phyloP scores from a whole-genome alignment of 2,329 filamentous ascomycete genomes.

The Arthrobotrys sinensis region DNA sequence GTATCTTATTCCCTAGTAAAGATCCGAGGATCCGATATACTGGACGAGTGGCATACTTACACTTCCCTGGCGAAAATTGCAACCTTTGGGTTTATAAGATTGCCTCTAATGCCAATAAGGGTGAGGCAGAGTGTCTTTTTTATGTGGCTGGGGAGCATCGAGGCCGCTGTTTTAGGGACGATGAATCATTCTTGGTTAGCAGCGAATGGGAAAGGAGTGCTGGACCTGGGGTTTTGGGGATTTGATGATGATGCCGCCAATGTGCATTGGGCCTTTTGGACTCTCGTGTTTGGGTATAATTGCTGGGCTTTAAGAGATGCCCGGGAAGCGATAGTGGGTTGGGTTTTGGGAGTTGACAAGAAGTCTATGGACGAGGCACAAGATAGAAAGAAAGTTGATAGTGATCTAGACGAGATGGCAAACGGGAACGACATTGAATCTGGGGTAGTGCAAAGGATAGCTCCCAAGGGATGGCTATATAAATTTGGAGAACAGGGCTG shows the following conservation, averaged over 20 bases:
- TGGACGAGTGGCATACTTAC: slow-evolving; percentile 25
- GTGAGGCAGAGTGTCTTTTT: slow-evolving; percentile 35
- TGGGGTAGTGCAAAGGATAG: not conserved
- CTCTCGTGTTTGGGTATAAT: slow-evolving; percentile 69
- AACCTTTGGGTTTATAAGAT: slow-evolving; percentile 6
- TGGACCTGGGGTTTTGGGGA: slow-evolving; percentile 67
- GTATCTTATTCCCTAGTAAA: slow-evolving; percentile 12
- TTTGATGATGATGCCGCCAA: slow-evolving; percentile 64
- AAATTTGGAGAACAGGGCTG: not conserved
- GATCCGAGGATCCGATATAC: not conserved
- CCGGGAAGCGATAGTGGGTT: slow-evolving; percentile 67
- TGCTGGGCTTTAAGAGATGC: slow-evolving; percentile 67
- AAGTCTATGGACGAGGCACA: not conserved
- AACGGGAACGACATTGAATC: slow-evolving; percentile 11
- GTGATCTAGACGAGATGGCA: slow-evolving; percentile 7
- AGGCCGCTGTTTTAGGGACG: slow-evolving; percentile 73
- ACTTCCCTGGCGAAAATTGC: slow-evolving; percentile 31
- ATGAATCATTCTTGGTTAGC: slow-evolving; percentile 77
- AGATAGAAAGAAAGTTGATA: slow-evolving; percentile 24
- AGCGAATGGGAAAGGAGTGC: slow-evolving; percentile 72
- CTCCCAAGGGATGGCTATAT: not conserved
- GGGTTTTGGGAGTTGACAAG: slow-evolving; percentile 65
- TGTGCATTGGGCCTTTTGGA: slow-evolving; percentile 68
- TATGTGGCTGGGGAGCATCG: slow-evolving; percentile 41
- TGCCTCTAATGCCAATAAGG: not conserved